These are phyloP conservation scores for Tilletia walkeri DNA, from an alignment of 1,284 basidiomycete genomes.

Conservation along the genomic window DNA sequence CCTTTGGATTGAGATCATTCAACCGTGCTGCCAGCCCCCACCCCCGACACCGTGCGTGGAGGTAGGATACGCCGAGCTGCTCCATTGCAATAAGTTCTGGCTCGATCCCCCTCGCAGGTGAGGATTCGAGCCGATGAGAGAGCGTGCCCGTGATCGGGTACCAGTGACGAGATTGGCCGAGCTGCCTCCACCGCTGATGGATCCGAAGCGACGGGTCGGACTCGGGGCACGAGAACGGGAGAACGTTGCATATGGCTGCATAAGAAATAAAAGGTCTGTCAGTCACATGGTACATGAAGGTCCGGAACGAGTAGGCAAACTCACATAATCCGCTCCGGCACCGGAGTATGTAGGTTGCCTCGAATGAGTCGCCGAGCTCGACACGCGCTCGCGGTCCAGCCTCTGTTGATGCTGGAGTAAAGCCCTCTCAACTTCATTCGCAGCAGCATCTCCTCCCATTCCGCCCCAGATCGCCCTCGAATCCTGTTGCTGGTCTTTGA, in stretches of 20 bases:
- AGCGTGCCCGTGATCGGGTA: slow-evolving; percentile 42
- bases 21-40: no score
- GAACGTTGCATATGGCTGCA: slow-evolving; percentile 30
- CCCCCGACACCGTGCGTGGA: no score
- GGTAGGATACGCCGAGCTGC: neutral
- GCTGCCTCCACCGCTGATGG: slow-evolving; percentile 13
- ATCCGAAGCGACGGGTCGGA: slow-evolving; percentile 38
- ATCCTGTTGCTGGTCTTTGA: no score
- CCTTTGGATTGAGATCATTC: no score
- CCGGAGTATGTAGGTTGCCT: slow-evolving; percentile 7
- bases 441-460: slow-evolving; percentile 5
- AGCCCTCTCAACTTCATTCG: slow-evolving; percentile 1
- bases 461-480: slow-evolving; percentile 1
- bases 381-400: slow-evolving; percentile 1
- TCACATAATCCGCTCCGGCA: slow-evolving; percentile 9
- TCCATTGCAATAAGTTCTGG: slow-evolving; percentile 34
- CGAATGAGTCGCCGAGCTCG: neutral
- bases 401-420: slow-evolving; percentile 4
- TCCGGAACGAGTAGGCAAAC: neutral
- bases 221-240: slow-evolving; percentile 43
- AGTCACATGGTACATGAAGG: neutral
- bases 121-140: slow-evolving; percentile 32
- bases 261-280: neutral
- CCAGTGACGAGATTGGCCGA: slow-evolving; percentile 32
- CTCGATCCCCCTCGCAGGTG: slow-evolving; percentile 32